phyloP scores from a whole-genome alignment of 1,139 yeast genomes.

The Candida tropicalis region DNA sequence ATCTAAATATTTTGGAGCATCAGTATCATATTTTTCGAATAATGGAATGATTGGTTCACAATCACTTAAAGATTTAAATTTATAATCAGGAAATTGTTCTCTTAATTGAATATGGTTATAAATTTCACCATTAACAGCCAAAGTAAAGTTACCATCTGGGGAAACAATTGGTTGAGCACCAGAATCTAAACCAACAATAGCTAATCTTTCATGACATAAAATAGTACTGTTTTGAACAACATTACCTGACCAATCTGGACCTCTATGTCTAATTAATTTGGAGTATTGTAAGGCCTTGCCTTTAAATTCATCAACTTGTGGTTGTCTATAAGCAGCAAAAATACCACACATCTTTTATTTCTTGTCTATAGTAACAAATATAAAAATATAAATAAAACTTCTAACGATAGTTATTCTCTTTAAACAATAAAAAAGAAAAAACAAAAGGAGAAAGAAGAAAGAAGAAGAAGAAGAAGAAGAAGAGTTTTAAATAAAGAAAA shows the following conservation, averaged over 20 bases:
- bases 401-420: too few relatives aligned
- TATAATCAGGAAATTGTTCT: constrained; percentile 69
- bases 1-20: constrained; percentile 89
- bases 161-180: constrained; percentile 98
- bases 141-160: constrained; percentile 67
- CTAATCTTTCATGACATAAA: constrained; percentile 91
- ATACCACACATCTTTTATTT: constrained; percentile 84
- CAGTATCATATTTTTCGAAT: constrained; percentile 80
- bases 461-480: too few relatives aligned
- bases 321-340: constrained; percentile 86
- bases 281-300: constrained; percentile 86
- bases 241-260: constrained; percentile 99
- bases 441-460: too few relatives aligned
- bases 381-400: too few relatives aligned
- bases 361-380: background rate
- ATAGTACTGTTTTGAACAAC: constrained; percentile 74
- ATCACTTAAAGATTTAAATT: constrained; percentile 85
- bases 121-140: constrained; percentile 96
- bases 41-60: constrained; percentile 98
- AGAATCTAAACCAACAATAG: constrained; percentile 91
- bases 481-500: too few relatives aligned
- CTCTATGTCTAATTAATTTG: constrained; percentile 94
- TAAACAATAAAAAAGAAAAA: too few relatives aligned
- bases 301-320: constrained; percentile 79
- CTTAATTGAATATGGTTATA: constrained; percentile 93